phyloP scores from a whole-genome alignment of 805 yeast genomes.

The Candida ipomoeae region DNA sequence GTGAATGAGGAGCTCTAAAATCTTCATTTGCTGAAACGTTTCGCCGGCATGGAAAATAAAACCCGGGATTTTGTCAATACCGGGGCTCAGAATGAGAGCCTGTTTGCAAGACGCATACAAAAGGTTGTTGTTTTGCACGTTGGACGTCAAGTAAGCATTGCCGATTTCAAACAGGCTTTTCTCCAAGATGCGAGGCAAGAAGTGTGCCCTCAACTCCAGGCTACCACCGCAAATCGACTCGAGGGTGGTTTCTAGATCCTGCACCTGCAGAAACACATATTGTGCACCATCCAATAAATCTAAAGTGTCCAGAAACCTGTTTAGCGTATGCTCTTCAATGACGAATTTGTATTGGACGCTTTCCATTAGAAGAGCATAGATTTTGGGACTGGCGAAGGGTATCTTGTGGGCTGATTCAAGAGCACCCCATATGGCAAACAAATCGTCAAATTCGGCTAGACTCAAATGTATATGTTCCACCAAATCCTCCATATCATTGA shows the following conservation, averaged over 20 bases:
- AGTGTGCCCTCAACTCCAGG: neutral
- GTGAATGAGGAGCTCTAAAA: neutral
- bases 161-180: neutral
- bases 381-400: conserved; percentile 9
- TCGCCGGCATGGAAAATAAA: neutral
- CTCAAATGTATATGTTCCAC: conserved; percentile 24
- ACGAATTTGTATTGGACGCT: conserved; percentile 16
- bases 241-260: neutral
- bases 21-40: neutral
- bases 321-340: neutral
- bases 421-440: conserved; percentile 26
- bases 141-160: neutral
- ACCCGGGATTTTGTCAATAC: neutral
- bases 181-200: neutral
- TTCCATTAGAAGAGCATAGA: conserved; percentile 19
- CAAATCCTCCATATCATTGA: conserved; percentile 36
- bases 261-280: neutral
- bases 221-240: neutral
- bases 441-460: conserved; percentile 15
- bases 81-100: neutral
- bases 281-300: neutral
- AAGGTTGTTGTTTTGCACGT: neutral
- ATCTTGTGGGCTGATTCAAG: conserved; percentile 19
- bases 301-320: neutral
- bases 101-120: neutral